Evolutionary conservation across 805 yeast genomes (phyloP).

Genomic region (Lipomyces sp.): DNA sequence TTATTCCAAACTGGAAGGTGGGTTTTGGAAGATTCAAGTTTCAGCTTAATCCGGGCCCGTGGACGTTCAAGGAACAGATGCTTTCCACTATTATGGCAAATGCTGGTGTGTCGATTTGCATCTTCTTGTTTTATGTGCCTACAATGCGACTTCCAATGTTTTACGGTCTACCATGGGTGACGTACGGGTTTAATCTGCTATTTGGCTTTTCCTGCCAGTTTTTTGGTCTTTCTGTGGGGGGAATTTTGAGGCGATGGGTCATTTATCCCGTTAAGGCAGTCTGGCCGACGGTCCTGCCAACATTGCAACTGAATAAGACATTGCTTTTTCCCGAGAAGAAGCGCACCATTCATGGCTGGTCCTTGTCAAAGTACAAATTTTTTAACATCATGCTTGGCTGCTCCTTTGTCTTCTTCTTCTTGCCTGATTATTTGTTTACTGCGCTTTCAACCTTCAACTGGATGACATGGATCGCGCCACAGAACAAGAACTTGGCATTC

Average conservation of each 20-base stretch:
- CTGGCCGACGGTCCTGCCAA: slow-evolving; percentile 62
- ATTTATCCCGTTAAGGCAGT: slow-evolving; percentile 59
- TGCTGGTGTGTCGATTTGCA: slow-evolving; percentile 12
- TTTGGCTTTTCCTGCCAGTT: slow-evolving; percentile 56
- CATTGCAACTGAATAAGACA: slow-evolving; percentile 41
- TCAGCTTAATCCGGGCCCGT: slow-evolving; percentile 61
- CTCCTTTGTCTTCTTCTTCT: slow-evolving; percentile 53
- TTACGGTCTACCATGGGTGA: slow-evolving; percentile 39
- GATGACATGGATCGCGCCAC: slow-evolving; percentile 61
- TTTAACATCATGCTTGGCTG: slow-evolving; percentile 44
- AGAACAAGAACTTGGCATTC: slow-evolving; percentile 57
- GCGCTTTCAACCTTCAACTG: slow-evolving; percentile 58
- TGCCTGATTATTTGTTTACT: slow-evolving; percentile 59
- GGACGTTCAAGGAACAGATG: slow-evolving; percentile 64
- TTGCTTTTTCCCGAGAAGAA: slow-evolving; percentile 22
- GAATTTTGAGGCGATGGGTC: slow-evolving; percentile 56
- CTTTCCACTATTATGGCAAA: slow-evolving; percentile 46
- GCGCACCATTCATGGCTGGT: slow-evolving; percentile 56
- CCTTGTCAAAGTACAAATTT: slow-evolving; percentile 48
- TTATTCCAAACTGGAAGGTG: slow-evolving; percentile 47
- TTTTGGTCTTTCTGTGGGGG: slow-evolving; percentile 66
- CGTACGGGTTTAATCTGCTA: slow-evolving; percentile 52
- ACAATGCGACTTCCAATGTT: slow-evolving; percentile 26
- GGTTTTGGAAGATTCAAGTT: slow-evolving; percentile 42
- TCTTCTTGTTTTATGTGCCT: slow-evolving; percentile 11